phyloP scores from a whole-genome alignment of 176 grass and related monocot genomes.

The Echinochloa phyllopogon region DNA sequence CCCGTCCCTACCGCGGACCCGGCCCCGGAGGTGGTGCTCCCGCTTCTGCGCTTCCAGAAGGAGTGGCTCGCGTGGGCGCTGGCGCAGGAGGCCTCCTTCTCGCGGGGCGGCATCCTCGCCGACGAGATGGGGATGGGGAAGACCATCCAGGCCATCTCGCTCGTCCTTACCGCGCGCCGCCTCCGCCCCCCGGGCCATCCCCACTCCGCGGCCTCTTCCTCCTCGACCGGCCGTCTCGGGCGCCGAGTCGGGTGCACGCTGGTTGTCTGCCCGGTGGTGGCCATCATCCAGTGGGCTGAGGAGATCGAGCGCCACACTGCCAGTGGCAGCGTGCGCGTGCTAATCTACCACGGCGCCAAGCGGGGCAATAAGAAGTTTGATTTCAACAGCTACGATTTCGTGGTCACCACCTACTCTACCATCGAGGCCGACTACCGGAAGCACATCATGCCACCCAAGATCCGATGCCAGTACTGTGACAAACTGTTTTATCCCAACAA shows the following conservation, averaged over 20 bases:
- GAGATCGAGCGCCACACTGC: slow-evolving; percentile 82
- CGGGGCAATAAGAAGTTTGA: slow-evolving; percentile 35
- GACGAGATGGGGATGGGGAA: slow-evolving; percentile 99
- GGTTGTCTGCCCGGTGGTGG: slow-evolving; percentile 83
- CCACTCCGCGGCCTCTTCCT: neutral
- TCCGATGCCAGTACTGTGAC: slow-evolving; percentile 61
- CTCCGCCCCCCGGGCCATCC: neutral
- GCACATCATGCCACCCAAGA: slow-evolving; percentile 83
- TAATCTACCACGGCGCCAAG: slow-evolving; percentile 65
- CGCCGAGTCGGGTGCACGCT: slow-evolving; percentile 59
- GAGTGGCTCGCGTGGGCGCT: slow-evolving; percentile 95
- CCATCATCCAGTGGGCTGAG: slow-evolving; percentile 86
- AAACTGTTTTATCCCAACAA: slow-evolving; percentile 53
- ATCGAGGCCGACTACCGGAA: slow-evolving; percentile 87
- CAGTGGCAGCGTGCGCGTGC: slow-evolving; percentile 55
- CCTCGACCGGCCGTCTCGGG: neutral
- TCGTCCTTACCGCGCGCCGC: slow-evolving; percentile 68
- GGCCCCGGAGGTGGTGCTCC: slow-evolving; percentile 59
- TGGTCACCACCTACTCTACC: slow-evolving; percentile 86
- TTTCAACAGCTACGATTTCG: slow-evolving; percentile 79
- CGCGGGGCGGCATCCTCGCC: slow-evolving; percentile 80
- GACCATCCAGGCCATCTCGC: slow-evolving; percentile 96
- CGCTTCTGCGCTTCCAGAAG: slow-evolving; percentile 90
- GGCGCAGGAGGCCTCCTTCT: slow-evolving; percentile 64
- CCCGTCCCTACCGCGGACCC: slow-evolving; percentile 49